A percentile compares a stretch with the other conserved stretches of the same genome.
Evolutionary conservation across 768 basidiomycete genomes (phyloP).

Genomic region (Mrakia gelida): DNA sequence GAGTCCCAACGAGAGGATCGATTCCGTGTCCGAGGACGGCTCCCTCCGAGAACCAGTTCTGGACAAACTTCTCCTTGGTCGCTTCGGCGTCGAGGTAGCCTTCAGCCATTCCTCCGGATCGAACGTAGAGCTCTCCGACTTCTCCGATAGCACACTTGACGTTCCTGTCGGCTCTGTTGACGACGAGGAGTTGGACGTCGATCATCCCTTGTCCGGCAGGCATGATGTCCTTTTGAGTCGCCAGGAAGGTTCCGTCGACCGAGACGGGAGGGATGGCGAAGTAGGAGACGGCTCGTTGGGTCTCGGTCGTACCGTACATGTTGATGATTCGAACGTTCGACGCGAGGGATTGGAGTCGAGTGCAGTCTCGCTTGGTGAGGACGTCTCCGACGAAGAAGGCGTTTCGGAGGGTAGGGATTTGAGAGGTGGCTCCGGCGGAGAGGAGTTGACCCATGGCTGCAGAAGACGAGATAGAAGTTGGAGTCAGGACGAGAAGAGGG

Average conservation of each 20-base stretch:
- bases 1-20: conserved; percentile 54
- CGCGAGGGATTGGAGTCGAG: conserved; percentile 86
- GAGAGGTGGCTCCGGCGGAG: conserved; percentile 73
- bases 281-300: conserved; percentile 97
- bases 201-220: conserved; percentile 97
- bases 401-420: conserved; percentile 77
- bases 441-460: conserved; percentile 94
- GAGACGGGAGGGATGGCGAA: conserved; percentile 83
- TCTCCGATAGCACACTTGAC: conserved; percentile 90
- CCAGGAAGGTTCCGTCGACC: conserved; percentile 81
- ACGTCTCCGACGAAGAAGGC: conserved; percentile 99
- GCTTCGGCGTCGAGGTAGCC: conserved; percentile 83
- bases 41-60: conserved; percentile 75
- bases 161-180: conserved; percentile 80
- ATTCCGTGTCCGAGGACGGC: conserved; percentile 61
- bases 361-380: conserved; percentile 94
- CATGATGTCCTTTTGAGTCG: conserved; percentile 94
- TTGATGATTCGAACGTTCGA: conserved; percentile 91
- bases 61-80: conserved; percentile 84
- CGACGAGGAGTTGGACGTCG: conserved; percentile 93
- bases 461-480: not conserved
- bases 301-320: conserved; percentile 99
- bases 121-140: conserved; percentile 96
- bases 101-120: conserved; percentile 90
- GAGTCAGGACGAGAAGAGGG: not conserved